These are phyloP conservation scores for Gyrodon lividus DNA, from an alignment of 768 basidiomycete genomes.

Conservation along the genomic window DNA sequence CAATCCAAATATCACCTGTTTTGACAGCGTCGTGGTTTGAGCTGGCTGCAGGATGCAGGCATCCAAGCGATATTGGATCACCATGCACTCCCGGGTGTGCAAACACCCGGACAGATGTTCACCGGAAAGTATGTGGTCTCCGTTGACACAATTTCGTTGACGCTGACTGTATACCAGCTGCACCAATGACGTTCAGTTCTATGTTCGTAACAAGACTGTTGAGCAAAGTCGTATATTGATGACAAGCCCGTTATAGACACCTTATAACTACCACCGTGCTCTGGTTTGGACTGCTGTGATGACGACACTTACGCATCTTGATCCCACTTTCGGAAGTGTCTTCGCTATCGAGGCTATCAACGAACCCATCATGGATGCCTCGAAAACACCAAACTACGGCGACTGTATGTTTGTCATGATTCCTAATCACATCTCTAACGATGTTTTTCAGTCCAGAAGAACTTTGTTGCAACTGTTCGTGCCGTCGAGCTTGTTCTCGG, in stretches of 20 bases:
- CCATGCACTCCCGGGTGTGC: conserved; percentile 71
- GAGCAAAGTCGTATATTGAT: neutral
- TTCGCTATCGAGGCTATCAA: conserved; percentile 76
- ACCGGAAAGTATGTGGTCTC: conserved; percentile 53
- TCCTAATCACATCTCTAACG: neutral
- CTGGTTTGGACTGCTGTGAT: conserved; percentile 82
- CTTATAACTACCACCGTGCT: conserved; percentile 72
- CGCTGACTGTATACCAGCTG: conserved; percentile 43
- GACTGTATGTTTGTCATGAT: conserved; percentile 46
- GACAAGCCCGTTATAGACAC: conserved; percentile 39
- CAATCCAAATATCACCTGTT: neutral
- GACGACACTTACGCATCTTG: conserved; percentile 68
- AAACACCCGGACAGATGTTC: conserved; percentile 59
- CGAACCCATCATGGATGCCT: conserved; percentile 74
- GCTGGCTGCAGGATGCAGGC: conserved; percentile 57
- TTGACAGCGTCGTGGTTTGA: conserved; percentile 58
- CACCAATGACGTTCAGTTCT: conserved; percentile 68
- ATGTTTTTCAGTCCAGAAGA: conserved; percentile 53
- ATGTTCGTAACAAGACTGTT: conserved; percentile 42
- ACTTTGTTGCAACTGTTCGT: conserved; percentile 68
- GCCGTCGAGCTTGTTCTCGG: conserved; percentile 63
- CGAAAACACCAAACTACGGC: conserved; percentile 65
- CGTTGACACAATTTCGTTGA: neutral
- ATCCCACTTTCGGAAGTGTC: conserved; percentile 62
- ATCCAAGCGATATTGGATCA: conserved; percentile 69